These are phyloP conservation scores for Aspergillus phoenicis DNA, from an alignment of 2,329 filamentous ascomycete genomes.

Conservation along the genomic window DNA sequence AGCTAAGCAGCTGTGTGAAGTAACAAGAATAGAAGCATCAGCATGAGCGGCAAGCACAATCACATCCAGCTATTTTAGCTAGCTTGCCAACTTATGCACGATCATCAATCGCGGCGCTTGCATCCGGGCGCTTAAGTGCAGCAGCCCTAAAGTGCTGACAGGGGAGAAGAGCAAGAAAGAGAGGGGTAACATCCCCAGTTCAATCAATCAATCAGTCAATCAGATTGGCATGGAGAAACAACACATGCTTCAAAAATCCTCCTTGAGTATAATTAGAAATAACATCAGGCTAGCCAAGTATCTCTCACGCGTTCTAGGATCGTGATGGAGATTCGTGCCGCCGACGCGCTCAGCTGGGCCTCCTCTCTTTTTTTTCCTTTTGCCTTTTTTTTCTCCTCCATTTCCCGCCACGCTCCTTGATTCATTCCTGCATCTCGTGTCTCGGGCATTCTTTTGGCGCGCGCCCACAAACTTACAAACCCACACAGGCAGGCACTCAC, in stretches of 20 bases:
- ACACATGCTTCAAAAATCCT: too few species aligned
- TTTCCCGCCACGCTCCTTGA: too few species aligned
- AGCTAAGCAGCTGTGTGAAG: neutral
- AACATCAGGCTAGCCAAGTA: neutral
- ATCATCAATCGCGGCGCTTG: neutral
- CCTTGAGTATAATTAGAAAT: too few species aligned
- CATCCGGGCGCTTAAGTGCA: slow-evolving; percentile 10
- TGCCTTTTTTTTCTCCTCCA: too few species aligned
- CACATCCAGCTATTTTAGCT: too few species aligned
- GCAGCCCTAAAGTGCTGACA: neutral
- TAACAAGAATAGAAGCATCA: slow-evolving; percentile 8
- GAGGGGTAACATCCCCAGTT: neutral
- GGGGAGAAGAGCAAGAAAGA: neutral
- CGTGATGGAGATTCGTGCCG: neutral
- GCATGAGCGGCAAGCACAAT: neutral
- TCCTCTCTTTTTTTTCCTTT: neutral
- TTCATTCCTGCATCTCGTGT: slow-evolving; percentile 12
- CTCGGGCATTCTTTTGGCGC: slow-evolving; percentile 2
- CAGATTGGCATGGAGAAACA: neutral
- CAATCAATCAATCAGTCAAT: neutral
- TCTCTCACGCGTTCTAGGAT: slow-evolving; percentile 9
- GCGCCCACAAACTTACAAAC: neutral
- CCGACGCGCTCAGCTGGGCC: slow-evolving; percentile 7
- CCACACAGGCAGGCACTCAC: too few species aligned
- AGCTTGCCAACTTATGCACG: neutral